Evolutionary conservation across 2,329 filamentous ascomycete genomes (phyloP), one percentile per base, ranked within the genome.

Genomic region (Diplodia sapinea): DNA sequence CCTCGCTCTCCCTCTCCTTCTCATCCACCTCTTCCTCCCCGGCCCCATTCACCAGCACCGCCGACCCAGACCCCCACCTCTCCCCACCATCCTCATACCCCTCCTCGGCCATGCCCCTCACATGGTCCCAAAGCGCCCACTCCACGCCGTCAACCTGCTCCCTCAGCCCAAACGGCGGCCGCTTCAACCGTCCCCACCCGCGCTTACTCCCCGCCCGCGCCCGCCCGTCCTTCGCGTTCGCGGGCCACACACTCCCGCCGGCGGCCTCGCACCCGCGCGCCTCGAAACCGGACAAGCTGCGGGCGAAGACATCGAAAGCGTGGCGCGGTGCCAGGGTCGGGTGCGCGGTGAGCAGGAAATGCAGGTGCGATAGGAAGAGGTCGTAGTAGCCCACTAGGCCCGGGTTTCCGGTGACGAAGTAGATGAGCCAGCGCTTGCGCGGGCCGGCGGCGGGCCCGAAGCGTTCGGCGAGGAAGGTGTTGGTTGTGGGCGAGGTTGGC

Each of bases 331-430:
- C 68, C n/a, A 59, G 69, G 8, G 54, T 65, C 1, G 72, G 71
- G 2, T 71, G 72, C 55, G 73, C 52, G 26, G 85, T 80, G 13
- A 92, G 79, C 13, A 87, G 78, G 0, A 78, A 75, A 55, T 87
- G 82, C 2, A 93, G 79, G 15, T 83, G 81, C 0, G 80, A 80
- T 12, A 93, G 82, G 77, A 93, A 94, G 47, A 86, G 83, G 68
- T 79, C 80, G 78, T 94, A 94, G 82, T 91, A 94, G 67, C 85
- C 86, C 62, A 93, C 85, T 20, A 93, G 82, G 5, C 91, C 91
- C 5, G 91, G 91, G 71, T 94, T 94, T 23, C 91, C 91, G 33
- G 89, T 87, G 50, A 94, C 83, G 77, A 92, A 90, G 80, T 88
- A 93, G 71, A 94, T 80, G 61, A 93, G 84, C 69, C 81, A 79